These are phyloP conservation scores for Zea luxurians DNA, from an alignment of 176 grass and related monocot genomes.

Conservation along the genomic window DNA sequence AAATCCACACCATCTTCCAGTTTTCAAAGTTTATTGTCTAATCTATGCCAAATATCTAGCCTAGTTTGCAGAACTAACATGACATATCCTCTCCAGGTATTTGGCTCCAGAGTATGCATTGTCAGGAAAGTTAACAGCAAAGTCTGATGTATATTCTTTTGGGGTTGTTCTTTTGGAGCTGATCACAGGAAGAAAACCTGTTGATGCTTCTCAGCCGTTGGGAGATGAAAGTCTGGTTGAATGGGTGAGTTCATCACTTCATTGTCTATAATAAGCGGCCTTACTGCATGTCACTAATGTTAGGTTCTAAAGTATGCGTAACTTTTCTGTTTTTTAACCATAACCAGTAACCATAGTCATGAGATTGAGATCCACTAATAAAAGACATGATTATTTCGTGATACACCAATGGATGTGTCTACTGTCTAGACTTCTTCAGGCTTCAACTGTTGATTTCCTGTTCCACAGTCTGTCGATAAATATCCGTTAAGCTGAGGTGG, in stretches of 20 bases:
- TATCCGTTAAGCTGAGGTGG: conserved; percentile 13
- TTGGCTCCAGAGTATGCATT: conserved; percentile 95
- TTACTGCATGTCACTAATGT: conserved; percentile 4
- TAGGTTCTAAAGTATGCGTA: neutral
- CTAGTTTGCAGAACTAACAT: conserved; percentile 21
- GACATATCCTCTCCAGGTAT: conserved; percentile 56
- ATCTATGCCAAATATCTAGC: conserved; percentile 17
- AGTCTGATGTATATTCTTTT: conserved; percentile 99
- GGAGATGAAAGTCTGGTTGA: conserved; percentile 98
- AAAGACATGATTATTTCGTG: neutral
- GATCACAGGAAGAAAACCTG: conserved; percentile 97
- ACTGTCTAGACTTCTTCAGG: neutral
- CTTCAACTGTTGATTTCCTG: conserved; percentile 11
- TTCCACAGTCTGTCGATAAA: neutral
- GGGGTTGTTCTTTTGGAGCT: conserved; percentile 98
- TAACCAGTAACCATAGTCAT: neutral
- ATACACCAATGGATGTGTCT: neutral
- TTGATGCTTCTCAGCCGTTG: conserved; percentile 90
- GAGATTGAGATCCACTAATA: neutral
- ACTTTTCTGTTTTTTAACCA: neutral
- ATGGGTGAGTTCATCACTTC: conserved; percentile 64
- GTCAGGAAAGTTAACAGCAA: conserved; percentile 85
- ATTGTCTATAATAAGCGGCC: neutral
- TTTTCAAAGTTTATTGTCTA: conserved; percentile 1
- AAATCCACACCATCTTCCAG: conserved; percentile 6